Conservation (phyloP, 768 basidiomycete genomes). For the Lentinula guzmanii region DNA sequence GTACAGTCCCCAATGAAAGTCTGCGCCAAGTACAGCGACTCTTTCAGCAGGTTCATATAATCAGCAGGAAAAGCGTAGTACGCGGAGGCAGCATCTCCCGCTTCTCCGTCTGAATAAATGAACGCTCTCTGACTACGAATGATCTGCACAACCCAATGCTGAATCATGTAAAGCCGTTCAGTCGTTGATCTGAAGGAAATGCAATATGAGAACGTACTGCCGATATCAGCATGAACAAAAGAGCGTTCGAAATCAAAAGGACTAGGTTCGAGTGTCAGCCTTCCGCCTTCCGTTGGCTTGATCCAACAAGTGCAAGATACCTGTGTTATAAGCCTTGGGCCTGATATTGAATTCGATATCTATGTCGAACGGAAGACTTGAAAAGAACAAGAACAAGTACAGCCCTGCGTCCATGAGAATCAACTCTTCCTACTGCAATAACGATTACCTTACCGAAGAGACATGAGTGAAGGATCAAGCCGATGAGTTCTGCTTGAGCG, state of each 20-base stretch:
- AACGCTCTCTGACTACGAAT: neutral
- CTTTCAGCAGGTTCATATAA: neutral
- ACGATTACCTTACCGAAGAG: neutral
- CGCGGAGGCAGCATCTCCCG: neutral
- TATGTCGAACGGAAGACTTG: neutral
- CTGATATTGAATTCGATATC: neutral
- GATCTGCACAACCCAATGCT: constrained; percentile 5
- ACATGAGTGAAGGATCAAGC: neutral
- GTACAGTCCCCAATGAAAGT: constrained; percentile 4
- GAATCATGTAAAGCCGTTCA: neutral
- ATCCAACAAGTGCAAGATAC: neutral
- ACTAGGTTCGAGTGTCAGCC: neutral
- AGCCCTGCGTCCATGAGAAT: neutral
- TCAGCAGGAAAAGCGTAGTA: constrained; percentile 2
- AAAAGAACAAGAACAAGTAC: neutral
- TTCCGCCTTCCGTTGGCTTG: neutral
- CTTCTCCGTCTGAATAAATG: neutral
- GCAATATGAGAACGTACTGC: neutral
- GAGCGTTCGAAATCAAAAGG: neutral
- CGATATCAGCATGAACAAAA: neutral
- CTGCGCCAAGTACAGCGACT: constrained; percentile 1
- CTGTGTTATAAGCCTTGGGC: neutral
- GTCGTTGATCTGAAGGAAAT: neutral
- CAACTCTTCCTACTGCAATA: neutral
- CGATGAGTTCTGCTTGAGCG: constrained; percentile 4